Percentiles rank a stretch among this genome's conserved stretches.
phyloP scores from a whole-genome alignment of 2,329 filamentous ascomycete species.

The Fusarium sacchari region DNA sequence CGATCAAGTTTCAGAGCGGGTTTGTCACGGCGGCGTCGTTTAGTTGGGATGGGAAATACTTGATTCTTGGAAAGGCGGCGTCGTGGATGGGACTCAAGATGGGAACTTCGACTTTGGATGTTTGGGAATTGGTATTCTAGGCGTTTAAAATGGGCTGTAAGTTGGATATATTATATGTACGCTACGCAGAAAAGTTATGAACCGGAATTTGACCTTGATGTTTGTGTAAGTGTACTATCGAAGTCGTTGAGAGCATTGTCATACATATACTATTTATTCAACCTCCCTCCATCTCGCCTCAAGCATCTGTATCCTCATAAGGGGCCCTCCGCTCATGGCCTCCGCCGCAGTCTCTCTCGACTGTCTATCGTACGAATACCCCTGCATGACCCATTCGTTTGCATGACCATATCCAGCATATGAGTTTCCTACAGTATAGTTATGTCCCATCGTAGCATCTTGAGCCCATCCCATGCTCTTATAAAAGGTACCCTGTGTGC shows the following conservation, averaged over 20 bases:
- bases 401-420: conserved; percentile 47
- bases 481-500: conserved; percentile 41
- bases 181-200: neutral
- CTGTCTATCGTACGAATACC: conserved; percentile 47
- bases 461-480: conserved; percentile 34
- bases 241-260: neutral
- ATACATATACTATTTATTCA: conserved; percentile 38
- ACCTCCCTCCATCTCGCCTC: conserved; percentile 50
- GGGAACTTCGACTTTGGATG: conserved; percentile 42
- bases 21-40: conserved; percentile 49
- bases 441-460: conserved; percentile 28
- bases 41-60: conserved; percentile 41
- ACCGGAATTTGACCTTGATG: neutral
- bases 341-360: conserved; percentile 28
- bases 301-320: conserved; percentile 42
- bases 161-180: neutral
- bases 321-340: conserved; percentile 11
- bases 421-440: conserved; percentile 44
- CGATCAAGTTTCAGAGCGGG: conserved; percentile 44
- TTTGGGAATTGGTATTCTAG: conserved; percentile 45
- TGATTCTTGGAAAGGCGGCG: conserved; percentile 47
- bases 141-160: conserved; percentile 15
- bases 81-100: conserved; percentile 36
- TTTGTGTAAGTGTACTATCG: neutral
- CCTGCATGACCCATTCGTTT: conserved; percentile 45